Conservation (phyloP, 495 filamentous ascomycete genomes). For the Barbatosphaeria neglecta region DNA sequence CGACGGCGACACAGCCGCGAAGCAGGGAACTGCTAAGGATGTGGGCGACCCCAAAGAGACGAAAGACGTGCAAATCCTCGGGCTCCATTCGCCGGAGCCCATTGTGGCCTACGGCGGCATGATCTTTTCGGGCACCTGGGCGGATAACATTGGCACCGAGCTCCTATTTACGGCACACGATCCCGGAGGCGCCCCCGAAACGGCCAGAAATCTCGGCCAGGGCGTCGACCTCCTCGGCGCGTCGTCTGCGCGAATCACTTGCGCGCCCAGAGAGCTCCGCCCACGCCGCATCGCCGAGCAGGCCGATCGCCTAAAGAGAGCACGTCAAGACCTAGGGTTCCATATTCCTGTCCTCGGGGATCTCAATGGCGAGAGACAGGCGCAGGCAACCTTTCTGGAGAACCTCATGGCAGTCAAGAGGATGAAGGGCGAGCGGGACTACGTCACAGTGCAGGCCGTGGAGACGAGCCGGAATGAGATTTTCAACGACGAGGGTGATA, state of each 20-base stretch:
- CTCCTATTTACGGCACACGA: constrained; percentile 52
- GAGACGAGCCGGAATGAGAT: constrained; percentile 25
- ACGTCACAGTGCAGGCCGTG: constrained; percentile 34
- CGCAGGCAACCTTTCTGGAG: constrained; percentile 34
- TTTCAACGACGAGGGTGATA: constrained; percentile 18
- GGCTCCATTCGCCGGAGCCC: constrained; percentile 60
- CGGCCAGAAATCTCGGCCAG: constrained; percentile 30
- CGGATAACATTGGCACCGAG: constrained; percentile 67
- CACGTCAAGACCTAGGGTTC: constrained; percentile 12
- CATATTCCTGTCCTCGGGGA: constrained; percentile 22
- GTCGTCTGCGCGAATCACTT: constrained; percentile 37
- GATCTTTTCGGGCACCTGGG: constrained; percentile 67
- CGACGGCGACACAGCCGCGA: constrained; percentile 9
- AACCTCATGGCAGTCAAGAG: constrained; percentile 37
- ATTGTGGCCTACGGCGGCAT: constrained; percentile 63
- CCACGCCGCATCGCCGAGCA: not conserved
- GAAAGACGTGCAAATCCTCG: constrained; percentile 63
- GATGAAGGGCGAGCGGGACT: constrained; percentile 41
- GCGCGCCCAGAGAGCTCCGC: constrained; percentile 19
- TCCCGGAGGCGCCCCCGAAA: constrained; percentile 22
- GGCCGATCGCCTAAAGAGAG: constrained; percentile 3
- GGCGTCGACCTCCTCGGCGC: constrained; percentile 52
- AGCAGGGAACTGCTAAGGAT: not conserved
- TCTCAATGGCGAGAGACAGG: constrained; percentile 22
- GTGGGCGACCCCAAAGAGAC: constrained; percentile 5